Conservation (phyloP, 116 monocot genomes). For the Phalaenopsis hybrid region DNA sequence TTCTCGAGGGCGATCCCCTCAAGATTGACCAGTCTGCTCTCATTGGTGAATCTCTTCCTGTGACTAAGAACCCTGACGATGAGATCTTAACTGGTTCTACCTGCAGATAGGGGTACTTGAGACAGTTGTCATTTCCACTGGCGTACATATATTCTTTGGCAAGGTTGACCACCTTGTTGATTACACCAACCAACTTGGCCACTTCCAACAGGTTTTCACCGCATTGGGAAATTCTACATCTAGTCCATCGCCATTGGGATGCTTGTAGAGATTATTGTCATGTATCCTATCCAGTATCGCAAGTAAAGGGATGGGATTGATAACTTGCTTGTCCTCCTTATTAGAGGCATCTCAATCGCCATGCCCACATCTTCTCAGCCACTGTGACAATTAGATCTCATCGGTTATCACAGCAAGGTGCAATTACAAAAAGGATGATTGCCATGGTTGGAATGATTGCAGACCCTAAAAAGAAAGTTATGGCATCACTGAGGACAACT, state of each 20-base stretch:
- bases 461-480: constrained; percentile 93
- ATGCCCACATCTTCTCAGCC: constrained; percentile 40
- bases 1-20: constrained; percentile 54
- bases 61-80: constrained; percentile 51
- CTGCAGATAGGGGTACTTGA: constrained; percentile 68
- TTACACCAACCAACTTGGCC: constrained; percentile 67
- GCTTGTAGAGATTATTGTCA: constrained; percentile 56
- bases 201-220: constrained; percentile 59
- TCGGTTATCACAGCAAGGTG: constrained; percentile 33
- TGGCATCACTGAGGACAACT: constrained; percentile 84
- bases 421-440: constrained; percentile 47
- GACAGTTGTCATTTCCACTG: constrained; percentile 61
- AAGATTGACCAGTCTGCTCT: constrained; percentile 72
- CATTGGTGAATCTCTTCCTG: constrained; percentile 57
- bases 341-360: constrained; percentile 47
- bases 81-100: constrained; percentile 68
- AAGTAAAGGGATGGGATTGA: constrained; percentile 52
- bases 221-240: constrained; percentile 68
- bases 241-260: constrained; percentile 67
- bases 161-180: constrained; percentile 72
- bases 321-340: constrained; percentile 62
- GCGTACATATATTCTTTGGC: constrained; percentile 71
- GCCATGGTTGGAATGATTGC: constrained; percentile 95
- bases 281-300: constrained; percentile 65
- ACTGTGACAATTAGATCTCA: constrained; percentile 44